Evolutionary conservation across 2,329 filamentous ascomycete genomes (phyloP), one percentile per base, ranked within the genome.

Genomic region (Calonectria fujianensis): DNA sequence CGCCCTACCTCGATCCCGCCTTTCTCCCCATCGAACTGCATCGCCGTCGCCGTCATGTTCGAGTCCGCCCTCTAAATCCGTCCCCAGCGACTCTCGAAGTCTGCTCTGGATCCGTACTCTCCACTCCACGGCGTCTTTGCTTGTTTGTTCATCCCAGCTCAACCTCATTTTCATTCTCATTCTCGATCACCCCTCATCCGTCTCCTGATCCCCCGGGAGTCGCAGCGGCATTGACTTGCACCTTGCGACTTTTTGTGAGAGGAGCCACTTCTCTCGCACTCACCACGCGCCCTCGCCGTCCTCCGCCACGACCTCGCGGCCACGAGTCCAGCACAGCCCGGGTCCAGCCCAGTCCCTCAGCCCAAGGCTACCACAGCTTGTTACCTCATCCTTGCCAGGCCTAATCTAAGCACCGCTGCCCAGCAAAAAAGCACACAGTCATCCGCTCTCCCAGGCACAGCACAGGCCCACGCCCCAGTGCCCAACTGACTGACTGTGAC

Each of bases 51-150:
- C 83, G 90, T 91, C 89, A 85, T 84, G 84, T 89, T 89, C 87
- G 87, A 87, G 84, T 87, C 81, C 82, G 85, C 85, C 85, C 85
- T 90, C 84, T 91, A 87, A 87, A 87, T 77, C 80, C 83, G 83
- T 84, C 82, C 80, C 85, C 86, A 87, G 87, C 89, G 88, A 89
- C 89, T 89, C 85, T 85, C 83, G 87, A 87, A 90, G 89, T 90
- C 89, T 89, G 89, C 89, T 90, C 82, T 81, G 84, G 84, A 80
- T 82, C 76, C 80, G 79, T 76, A 82, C 82, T 83, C 81, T 83
- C 85, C 82, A 83, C 84, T 86, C 84, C 80, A 84, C 84, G 82
- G 81, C 84, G 80, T 82, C 80, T 70, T 75, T 75, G 80, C 82
- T 80, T 63, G 37, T 63, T 63, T 63, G 35, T 41, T 39, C 35